Base-by-base conservation (phyloP, 2,329 filamentous ascomycete genomes). In the Hypoxylon rubiginosum region DNA sequence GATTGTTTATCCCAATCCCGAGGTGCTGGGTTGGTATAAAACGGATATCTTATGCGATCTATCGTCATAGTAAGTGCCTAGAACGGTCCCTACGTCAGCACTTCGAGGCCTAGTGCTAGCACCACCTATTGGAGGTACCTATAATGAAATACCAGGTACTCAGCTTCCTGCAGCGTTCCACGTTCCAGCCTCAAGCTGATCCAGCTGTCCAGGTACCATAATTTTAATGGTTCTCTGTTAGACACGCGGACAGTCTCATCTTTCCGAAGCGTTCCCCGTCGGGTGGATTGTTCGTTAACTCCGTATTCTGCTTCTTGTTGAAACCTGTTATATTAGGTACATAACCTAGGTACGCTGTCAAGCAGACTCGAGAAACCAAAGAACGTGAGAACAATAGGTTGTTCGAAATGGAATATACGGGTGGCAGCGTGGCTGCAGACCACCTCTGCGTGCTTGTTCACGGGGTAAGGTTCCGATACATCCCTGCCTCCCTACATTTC, bases 391-490 rank as follows among this genome's bases (percentile, higher is more conserved):
- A 43, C 39, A 43, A 9, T 17, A 43, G 7, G 13, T 34, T 19
- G 21, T 36, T 43, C 67, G 80, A 79, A 70, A 81, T 82, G 76
- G 80, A 84, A 69, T 83, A 83, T 73, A 83, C 80, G 64, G 86
- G 86, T 68, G 85, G 85, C 69, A 84, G 79, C 73, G 57, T 76
- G 48, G 80, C 85, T 63, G 88, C 90, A 51, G 85, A 91, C 70
- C 92, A 94, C 77, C 87, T 95, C 67, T 91, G 90, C 74, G 91
- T 95, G 45, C 83, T 95, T 48, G 89, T 94, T 56, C 92, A 95
- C 76, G 88, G 92, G 81, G 90, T 92, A 86, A 78, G 86, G 79
- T 66, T 63, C 57, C 67, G 51, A 50, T 48, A 15, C 43, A 58
- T 57, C 39, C 60, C 64, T 60, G 58, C 49, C 59, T 46, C 30